Evolutionary conservation across 768 basidiomycete genomes (phyloP).

Genomic region (Mycena indigotica): DNA sequence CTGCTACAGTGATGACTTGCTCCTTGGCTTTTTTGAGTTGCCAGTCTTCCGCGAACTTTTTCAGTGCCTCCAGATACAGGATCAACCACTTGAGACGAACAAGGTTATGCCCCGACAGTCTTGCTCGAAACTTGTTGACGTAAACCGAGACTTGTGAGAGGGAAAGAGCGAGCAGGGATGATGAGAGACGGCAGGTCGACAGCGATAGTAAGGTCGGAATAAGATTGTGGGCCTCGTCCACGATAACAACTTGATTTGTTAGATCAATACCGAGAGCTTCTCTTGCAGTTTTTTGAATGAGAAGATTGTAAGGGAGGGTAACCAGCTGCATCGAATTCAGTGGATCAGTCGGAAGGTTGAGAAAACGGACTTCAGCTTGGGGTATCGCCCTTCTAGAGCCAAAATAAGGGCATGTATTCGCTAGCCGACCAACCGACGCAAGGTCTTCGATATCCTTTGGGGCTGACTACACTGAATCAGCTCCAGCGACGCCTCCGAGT

Average conservation of each 20-base stretch:
- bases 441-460: constrained; percentile 97
- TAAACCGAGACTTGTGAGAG: constrained; percentile 78
- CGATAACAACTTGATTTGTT: constrained; percentile 80
- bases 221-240: constrained; percentile 97
- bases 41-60: constrained; percentile 61
- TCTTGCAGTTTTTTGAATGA: constrained; percentile 79
- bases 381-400: constrained; percentile 85
- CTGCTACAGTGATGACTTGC: constrained; percentile 71
- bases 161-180: constrained; percentile 57
- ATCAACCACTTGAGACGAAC: constrained; percentile 82
- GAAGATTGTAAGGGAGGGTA: constrained; percentile 91
- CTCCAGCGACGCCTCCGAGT: too few species aligned
- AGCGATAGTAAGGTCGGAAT: constrained; percentile 88
- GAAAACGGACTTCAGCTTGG: constrained; percentile 74
- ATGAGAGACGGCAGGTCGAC: constrained; percentile 70
- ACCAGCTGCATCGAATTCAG: constrained; percentile 58
- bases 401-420: constrained; percentile 89
- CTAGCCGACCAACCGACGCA: constrained; percentile 65
- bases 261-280: constrained; percentile 88
- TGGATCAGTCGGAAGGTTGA: neutral
- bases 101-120: constrained; percentile 70
- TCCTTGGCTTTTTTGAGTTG: constrained; percentile 32
- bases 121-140: constrained; percentile 73
- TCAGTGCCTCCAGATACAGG: constrained; percentile 69
- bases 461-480: constrained; percentile 55